Base-by-base conservation (phyloP, 129 eudicot genomes). In the Kitagawia praeruptora region DNA sequence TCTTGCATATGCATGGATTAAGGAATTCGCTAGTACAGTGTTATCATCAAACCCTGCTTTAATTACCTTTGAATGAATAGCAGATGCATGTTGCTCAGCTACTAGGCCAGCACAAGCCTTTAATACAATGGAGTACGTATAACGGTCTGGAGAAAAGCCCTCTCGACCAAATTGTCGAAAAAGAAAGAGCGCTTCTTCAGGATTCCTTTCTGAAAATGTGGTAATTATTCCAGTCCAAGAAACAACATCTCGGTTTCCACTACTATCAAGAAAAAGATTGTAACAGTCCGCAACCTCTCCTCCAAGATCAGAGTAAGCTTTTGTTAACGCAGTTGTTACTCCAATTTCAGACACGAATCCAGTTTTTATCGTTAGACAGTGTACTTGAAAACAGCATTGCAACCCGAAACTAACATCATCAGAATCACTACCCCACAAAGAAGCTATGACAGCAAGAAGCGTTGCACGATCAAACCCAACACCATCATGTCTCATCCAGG, bases 1-100 rank as follows among this genome's bases (percentile, higher is more conserved):
- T 79, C 98, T 89, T 78, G 90, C 90, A 83, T 91, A 89, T 1
- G 98, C 94, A 77, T 93, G 97, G 80, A 93, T 88, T 70, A 90
- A 85, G 28, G 96, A 81, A 49, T 90, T 90, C 42, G 79, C 89
- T 75, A 93, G 91, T 81, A 84, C 89, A 13, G 86, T 71, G 56
- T 85, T 90, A 56, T 82, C 74, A 9, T 75, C 82, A 76, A 86
- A 87, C 45, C 94, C 91, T 54, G 80, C 10, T 86, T 80, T 83
- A 46, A 89, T 72, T 44, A 87, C 89, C 42, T 87, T 89, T 46
- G 84, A 86, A 79, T 93, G 92, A 46, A 87, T 75, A 70, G 84
- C 83, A 25, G 82, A 75, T 75, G 93, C 88, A 78, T 85, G 85
- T 39, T 82, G 75, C 47, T 86, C 92, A 4, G 90, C 87, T 70